Base-by-base conservation (phyloP, 495 filamentous ascomycete species). In the Friedmanniomyces endolithicus region DNA sequence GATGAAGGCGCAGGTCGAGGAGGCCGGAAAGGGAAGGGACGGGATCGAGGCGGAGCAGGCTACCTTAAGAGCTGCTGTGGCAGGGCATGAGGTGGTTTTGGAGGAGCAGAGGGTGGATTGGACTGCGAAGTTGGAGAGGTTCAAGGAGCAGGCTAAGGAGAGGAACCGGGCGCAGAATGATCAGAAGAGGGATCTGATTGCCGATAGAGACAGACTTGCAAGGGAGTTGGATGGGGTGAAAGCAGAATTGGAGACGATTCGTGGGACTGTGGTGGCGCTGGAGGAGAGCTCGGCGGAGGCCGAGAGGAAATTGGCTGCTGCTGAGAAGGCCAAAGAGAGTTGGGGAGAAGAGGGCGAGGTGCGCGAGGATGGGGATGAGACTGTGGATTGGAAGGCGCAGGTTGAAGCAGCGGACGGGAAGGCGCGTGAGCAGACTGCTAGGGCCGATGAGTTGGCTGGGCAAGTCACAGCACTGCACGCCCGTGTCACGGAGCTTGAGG, bases 1-100 rank as follows among this genome's bases (percentile, higher is more conserved):
- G 6, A 70, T 95, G 16, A 75, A 88, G 64, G 72, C 72, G 12
- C 89, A 96, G 65, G n/a, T n/a, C n/a, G n/a, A n/a, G n/a, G n/a
- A n/a, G n/a, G n/a, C n/a, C n/a, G n/a, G n/a, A n/a, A n/a, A n/a
- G n/a, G n/a, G n/a, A n/a, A 80, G 83, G 1, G 84, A 90, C 63
- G 70, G 82, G 27, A 72, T 85, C 24, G 68, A 78, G 39, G 67
- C 76, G 45, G 74, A 76, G 20, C 81, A 81, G 35, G 67, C 75
- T 27, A 65, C 75, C 0, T 72, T 95, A 1, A 77, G 82, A 63
- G 70, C 78, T 44, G 73, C 78, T 57, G 52, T 81, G 9, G 68
- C 72, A 25, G 60, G 63, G n/a, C 71, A 79, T 54, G 72, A 74
- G 0, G 71, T 70, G 46, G 64, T 69, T 40, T 72, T 72, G 2